Base-by-base conservation (phyloP, 2,329 filamentous ascomycete species). In the Immersiporthe knoxdaviesiana region DNA sequence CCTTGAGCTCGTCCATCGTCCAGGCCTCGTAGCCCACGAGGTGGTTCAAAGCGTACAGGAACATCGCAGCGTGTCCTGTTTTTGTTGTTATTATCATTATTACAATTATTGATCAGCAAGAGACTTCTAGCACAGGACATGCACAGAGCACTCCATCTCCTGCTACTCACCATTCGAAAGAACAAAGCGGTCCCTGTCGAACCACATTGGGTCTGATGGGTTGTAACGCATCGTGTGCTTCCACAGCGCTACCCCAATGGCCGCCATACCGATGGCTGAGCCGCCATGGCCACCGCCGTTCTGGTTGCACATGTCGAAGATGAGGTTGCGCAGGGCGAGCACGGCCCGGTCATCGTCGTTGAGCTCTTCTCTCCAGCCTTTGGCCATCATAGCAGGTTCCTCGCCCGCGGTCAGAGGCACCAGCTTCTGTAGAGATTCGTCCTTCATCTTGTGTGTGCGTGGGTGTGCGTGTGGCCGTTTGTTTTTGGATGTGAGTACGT, bases 121-220 rank as follows among this genome's bases (percentile, higher is more conserved):
- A n/a, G n/a, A n/a, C n/a, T n/a, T n/a, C n/a, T n/a, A n/a, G n/a
- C n/a, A n/a, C n/a, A n/a, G n/a, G n/a, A n/a, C n/a, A n/a, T n/a
- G n/a, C n/a, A n/a, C n/a, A n/a, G n/a, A n/a, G n/a, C n/a, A n/a
- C n/a, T n/a, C n/a, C n/a, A n/a, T n/a, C n/a, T n/a, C n/a, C n/a
- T n/a, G n/a, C n/a, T n/a, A n/a, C 52, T 63, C 50, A 68, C 72
- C 88, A 72, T 90, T 90, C 30, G 87, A 89, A 14, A 90, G 80
- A 8, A 90, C 84, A 73, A 90, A 90, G 30, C 87, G 83, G 72
- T 90, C 88, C 47, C 88, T 81, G 75, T 90, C 88, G 80, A 90
- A 89, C 76, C 80, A 90, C 56, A 81, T 74, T 11, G 85, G 84
- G 54, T 84, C 83, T n/a, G 79, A 77, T 0, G 88, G 87, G 2